Evolutionary conservation across 257 asterid genomes (phyloP).

Genomic region (Solanum sitiens): DNA sequence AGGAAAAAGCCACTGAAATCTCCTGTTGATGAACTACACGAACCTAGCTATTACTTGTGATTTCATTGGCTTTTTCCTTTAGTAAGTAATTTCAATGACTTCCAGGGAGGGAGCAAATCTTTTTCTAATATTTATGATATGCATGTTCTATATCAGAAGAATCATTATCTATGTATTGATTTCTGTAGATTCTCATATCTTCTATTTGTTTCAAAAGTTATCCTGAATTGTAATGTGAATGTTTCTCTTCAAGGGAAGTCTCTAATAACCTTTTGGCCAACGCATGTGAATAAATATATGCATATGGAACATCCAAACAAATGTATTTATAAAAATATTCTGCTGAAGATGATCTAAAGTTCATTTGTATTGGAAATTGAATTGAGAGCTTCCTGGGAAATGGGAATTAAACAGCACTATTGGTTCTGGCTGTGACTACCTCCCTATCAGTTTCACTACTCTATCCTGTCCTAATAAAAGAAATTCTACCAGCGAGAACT

Average conservation of each 20-base stretch:
- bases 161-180: background rate
- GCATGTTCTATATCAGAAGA: background rate
- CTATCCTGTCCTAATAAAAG: background rate
- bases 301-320: background rate
- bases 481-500: background rate
- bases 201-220: background rate
- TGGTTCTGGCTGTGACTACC: background rate
- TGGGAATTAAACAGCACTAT: background rate
- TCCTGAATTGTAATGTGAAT: background rate
- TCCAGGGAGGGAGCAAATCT: background rate
- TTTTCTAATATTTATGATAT: background rate
- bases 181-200: background rate
- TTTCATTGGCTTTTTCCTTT: background rate
- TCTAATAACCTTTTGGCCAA: background rate
- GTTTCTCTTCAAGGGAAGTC: background rate
- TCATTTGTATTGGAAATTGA: background rate
- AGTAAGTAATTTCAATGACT: background rate
- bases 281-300: background rate
- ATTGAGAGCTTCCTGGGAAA: background rate
- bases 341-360: background rate
- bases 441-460: background rate
- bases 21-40: background rate
- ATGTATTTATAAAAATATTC: background rate
- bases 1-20: background rate
- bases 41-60: background rate